Percentiles rank a stretch among this genome's conserved stretches.
Conservation (phyloP, 768 basidiomycete species). For the Mycena epipterygia region DNA sequence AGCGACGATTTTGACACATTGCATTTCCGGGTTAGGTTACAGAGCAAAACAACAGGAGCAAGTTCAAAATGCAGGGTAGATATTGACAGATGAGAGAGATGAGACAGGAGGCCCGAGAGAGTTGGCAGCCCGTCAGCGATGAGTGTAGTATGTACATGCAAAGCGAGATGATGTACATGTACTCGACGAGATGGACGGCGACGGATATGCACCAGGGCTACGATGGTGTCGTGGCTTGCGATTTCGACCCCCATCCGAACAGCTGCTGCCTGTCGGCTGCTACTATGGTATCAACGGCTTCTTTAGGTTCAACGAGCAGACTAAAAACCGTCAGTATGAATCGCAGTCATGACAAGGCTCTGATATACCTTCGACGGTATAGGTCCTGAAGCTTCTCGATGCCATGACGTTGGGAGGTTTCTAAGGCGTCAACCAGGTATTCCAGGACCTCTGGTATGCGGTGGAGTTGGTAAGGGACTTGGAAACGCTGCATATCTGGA, state of each 20-base stretch:
- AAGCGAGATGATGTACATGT: constrained; percentile 35
- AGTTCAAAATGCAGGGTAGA: constrained; percentile 40
- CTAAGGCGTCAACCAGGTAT: constrained; percentile 80
- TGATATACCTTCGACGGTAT: constrained; percentile 84
- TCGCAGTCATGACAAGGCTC: constrained; percentile 15
- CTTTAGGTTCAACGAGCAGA: constrained; percentile 87
- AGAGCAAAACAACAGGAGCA: constrained; percentile 47
- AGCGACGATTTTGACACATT: constrained; percentile 25
- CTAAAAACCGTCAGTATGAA: constrained; percentile 50
- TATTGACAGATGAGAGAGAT: constrained; percentile 36
- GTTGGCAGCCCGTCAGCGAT: constrained; percentile 11
- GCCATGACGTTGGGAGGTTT: constrained; percentile 80
- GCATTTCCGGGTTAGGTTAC: constrained; percentile 40
- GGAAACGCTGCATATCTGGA: constrained; percentile 92
- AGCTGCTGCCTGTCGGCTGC: constrained; percentile 80
- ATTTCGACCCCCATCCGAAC: constrained; percentile 83
- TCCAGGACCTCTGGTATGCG: constrained; percentile 91
- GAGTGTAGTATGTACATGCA: constrained; percentile 30
- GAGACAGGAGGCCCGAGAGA: constrained; percentile 28
- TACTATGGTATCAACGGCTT: constrained; percentile 78
- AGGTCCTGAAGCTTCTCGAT: constrained; percentile 90
- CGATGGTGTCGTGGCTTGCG: constrained; percentile 52
- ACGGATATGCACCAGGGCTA: constrained; percentile 34
- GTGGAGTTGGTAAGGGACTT: constrained; percentile 87
- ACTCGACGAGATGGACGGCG: constrained; percentile 40